Base-by-base conservation (phyloP, 1,284 basidiomycete species). In the Cutaneotrichosporon cavernicola region DNA sequence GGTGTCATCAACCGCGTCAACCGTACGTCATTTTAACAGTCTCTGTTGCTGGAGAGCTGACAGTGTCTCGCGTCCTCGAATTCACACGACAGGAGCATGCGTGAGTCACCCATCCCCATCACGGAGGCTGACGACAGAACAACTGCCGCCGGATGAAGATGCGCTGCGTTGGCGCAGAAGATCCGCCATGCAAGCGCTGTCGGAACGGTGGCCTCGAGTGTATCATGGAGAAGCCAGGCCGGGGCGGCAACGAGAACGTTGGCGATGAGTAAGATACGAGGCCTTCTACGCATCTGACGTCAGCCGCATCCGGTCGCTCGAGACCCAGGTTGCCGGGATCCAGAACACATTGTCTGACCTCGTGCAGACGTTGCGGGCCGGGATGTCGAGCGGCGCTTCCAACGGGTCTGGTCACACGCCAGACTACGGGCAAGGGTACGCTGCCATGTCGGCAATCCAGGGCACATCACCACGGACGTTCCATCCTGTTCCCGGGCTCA, bases 161-260 rank as follows among this genome's bases (percentile, higher is more conserved):
- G 92, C 73, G 80, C 9, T 82, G 81, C 64, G 78, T 81, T 3
- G 79, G 91, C 0, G 92, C 92, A 22, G 92, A 94, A 77, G 92
- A 92, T 71, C 92, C 92, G n/a, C 92, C 92, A 21, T 96, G 92
- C 80, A 88, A 90, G 73, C 86, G 92, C 46, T 96, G 92, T 79
- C 85, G 89, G 55, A 90, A 92, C 72, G 88, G 89, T 38, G 89
- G 90, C 2, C 83, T 94, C 14, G 90, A 92, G 57, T 95, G 92
- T 81, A 84, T 94, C 38, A 93, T 95, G 77, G 92, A 95, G 79
- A 94, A 94, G 73, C 92, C 92, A 46, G 91, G 90, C 2, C 88
- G 90, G 58, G 88, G 65, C 9, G 59, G 49, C 6, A 61, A 56
- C 88, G 82, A 70, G 2, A 40, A 58, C n/a, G 89, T 90, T 2